phyloP scores from a whole-genome alignment of 345 rosid species.

The Salix koriyanagi region DNA sequence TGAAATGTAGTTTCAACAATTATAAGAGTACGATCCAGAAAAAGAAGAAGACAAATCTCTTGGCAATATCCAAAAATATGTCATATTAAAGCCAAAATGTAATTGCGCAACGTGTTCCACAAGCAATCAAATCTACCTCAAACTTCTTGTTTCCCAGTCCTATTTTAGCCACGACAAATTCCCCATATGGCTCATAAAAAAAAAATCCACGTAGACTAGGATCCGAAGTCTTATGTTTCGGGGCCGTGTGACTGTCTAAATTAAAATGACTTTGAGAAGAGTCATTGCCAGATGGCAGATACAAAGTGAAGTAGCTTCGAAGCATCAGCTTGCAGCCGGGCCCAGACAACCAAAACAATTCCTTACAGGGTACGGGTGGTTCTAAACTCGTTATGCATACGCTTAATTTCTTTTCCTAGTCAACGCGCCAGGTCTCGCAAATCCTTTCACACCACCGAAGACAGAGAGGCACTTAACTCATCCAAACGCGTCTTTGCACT shows the following conservation, averaged over 20 bases:
- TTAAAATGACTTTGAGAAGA: background rate
- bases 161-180: background rate
- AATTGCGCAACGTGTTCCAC: background rate
- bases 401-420: background rate
- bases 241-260: background rate
- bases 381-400: background rate
- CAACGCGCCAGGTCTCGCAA: background rate
- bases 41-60: background rate
- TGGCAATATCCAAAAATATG: background rate
- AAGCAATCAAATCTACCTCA: background rate
- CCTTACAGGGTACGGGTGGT: too few relatives aligned
- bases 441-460: background rate
- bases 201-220: background rate
- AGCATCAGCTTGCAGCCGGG: background rate
- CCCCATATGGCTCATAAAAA: background rate
- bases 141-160: background rate
- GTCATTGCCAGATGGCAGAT: background rate
- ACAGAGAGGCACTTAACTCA: background rate
- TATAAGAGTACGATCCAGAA: background rate
- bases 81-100: background rate
- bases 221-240: background rate
- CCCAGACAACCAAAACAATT: background rate
- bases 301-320: conserved; percentile 12
- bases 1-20: too few relatives aligned
- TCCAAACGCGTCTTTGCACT: background rate